Conservation (phyloP, 1,139 yeast species). For the Debaryomyces fabryi region DNA sequence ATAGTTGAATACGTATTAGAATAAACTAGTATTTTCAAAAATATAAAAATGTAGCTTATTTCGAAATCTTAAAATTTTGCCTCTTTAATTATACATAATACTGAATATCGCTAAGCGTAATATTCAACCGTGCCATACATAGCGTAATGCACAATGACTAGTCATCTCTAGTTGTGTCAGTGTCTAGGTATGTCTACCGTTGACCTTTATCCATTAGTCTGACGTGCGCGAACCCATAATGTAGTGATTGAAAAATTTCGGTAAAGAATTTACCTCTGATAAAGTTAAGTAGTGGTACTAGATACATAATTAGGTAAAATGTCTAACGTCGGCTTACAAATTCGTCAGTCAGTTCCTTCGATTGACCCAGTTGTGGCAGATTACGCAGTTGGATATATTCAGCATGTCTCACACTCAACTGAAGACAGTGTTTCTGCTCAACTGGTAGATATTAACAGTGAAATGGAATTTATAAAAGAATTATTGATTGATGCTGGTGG, state of each 20-base stretch:
- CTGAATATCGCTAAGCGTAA: neutral
- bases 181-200: no score
- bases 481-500: slow-evolving; percentile 86
- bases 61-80: neutral
- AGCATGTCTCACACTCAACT: slow-evolving; percentile 72
- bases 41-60: neutral
- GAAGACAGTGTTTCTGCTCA: slow-evolving; percentile 83
- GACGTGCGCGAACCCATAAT: slow-evolving; percentile 5
- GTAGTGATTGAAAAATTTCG: neutral
- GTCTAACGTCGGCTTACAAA: slow-evolving; percentile 63
- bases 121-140: no score
- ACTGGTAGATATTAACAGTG: slow-evolving; percentile 65
- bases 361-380: slow-evolving; percentile 90
- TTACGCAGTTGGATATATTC: slow-evolving; percentile 87
- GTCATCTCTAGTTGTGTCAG: no score
- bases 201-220: no score
- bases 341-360: slow-evolving; percentile 87
- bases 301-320: slow-evolving; percentile 21
- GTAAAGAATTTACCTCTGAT: neutral
- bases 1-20: neutral
- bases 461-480: slow-evolving; percentile 64
- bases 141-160: no score
- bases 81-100: neutral
- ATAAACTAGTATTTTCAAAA: neutral
- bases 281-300: neutral